Conservation (phyloP, 2,329 filamentous ascomycete species). For the Seiridium unicorne region DNA sequence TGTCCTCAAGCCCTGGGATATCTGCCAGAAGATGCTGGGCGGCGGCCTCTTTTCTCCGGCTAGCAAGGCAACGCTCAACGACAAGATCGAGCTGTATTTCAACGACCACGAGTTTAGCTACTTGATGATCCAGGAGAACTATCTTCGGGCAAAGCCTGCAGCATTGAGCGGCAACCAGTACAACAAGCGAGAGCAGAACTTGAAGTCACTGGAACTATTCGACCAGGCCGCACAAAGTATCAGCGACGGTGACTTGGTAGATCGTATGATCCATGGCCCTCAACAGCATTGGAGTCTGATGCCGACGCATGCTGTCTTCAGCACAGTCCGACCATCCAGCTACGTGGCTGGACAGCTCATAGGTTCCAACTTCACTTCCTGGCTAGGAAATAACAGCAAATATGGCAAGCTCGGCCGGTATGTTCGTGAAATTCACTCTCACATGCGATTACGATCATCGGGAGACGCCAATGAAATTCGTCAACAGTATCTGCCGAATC, state of each 20-base stretch:
- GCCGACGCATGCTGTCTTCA: conserved; percentile 94
- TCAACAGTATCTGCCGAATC: conserved; percentile 86
- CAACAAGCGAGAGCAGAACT: conserved; percentile 64
- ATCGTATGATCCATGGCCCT: conserved; percentile 96
- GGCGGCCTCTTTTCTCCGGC: conserved; percentile 81
- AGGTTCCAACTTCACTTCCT: conserved; percentile 77
- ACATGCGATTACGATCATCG: conserved; percentile 89
- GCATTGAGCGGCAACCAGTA: conserved; percentile 56
- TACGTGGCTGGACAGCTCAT: conserved; percentile 78
- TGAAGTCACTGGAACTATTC: conserved; percentile 83
- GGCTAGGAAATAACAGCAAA: conserved; percentile 96
- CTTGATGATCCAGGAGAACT: conserved; percentile 98
- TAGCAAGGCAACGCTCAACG: conserved; percentile 86
- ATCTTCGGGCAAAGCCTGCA: conserved; percentile 78
- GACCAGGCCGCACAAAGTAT: conserved; percentile 93
- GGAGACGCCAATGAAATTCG: conserved; percentile 92
- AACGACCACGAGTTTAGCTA: conserved; percentile 98
- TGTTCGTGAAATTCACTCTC: conserved; percentile 91
- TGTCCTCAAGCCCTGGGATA: conserved; percentile 96
- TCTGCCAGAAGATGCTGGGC: conserved; percentile 87
- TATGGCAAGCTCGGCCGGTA: conserved; percentile 73
- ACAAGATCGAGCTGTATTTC: conserved; percentile 98
- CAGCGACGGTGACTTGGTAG: conserved; percentile 92
- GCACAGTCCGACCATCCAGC: conserved; percentile 87
- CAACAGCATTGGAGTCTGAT: conserved; percentile 99